Conservation (phyloP, 139 green algal species). For the Tetratostichococcus sp. region DNA sequence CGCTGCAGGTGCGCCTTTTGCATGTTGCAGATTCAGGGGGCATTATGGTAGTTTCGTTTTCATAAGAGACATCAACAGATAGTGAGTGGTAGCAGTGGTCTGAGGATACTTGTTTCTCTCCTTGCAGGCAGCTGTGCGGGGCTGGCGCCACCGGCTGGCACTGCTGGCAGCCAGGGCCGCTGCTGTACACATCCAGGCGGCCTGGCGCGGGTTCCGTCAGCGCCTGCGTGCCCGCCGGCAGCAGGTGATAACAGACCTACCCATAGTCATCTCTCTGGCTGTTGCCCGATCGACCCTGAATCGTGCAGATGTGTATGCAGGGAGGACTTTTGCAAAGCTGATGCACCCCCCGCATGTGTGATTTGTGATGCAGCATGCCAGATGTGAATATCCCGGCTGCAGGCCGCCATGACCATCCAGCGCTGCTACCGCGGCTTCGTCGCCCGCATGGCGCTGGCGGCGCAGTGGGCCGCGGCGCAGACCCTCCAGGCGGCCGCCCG, state of each 20-base stretch:
- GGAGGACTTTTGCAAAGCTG: too few species aligned
- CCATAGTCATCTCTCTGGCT: too few species aligned
- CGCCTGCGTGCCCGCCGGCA: background rate
- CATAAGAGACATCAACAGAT: too few species aligned
- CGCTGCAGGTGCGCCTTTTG: background rate
- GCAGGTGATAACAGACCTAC: too few species aligned
- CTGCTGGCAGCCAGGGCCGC: conserved; percentile 19
- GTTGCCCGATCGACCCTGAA: too few species aligned
- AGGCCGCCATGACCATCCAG: conserved; percentile 38
- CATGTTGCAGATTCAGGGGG: too few species aligned
- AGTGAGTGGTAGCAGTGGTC: too few species aligned
- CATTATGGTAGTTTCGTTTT: too few species aligned
- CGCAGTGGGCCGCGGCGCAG: background rate
- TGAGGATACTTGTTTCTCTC: too few species aligned
- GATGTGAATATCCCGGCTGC: background rate
- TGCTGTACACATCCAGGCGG: conserved; percentile 30
- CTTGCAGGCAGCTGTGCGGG: conserved; percentile 16
- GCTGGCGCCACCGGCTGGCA: background rate
- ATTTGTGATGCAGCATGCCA: too few species aligned
- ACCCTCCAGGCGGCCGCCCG: conserved; percentile 21
- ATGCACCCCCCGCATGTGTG: too few species aligned
- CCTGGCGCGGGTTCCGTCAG: conserved; percentile 5
- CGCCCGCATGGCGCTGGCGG: background rate
- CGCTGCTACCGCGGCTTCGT: conserved; percentile 14
- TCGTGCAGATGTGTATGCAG: too few species aligned